Evolutionary conservation across 73 alveolate genomes (phyloP).

Genomic region (Effrenium voratum): DNA sequence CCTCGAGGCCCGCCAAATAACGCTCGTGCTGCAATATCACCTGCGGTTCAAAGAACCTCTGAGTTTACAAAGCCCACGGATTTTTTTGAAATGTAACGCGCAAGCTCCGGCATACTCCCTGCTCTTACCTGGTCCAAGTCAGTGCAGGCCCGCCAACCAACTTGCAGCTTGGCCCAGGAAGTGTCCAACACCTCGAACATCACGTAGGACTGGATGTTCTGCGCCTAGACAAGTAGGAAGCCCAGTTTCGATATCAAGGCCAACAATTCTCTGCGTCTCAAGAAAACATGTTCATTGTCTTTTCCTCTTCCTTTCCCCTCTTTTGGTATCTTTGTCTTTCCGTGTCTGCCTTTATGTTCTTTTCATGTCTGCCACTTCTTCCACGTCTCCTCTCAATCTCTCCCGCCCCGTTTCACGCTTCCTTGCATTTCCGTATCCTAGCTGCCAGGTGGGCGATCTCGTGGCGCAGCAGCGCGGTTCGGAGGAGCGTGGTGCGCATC

Average conservation of each 20-base stretch:
- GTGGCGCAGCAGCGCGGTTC: slow-evolving; percentile 96
- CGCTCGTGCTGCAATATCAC: slow-evolving; percentile 84
- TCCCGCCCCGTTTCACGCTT: not conserved
- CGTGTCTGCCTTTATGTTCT: not conserved
- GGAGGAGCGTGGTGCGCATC: slow-evolving; percentile 96
- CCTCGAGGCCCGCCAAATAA: slow-evolving; percentile 57
- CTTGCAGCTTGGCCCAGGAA: slow-evolving; percentile 97
- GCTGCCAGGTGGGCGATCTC: slow-evolving; percentile 96
- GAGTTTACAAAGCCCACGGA: not conserved
- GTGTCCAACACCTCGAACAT: slow-evolving; percentile 98
- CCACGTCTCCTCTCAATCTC: not conserved
- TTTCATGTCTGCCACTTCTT: not conserved
- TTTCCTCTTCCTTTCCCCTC: not conserved
- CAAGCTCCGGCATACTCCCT: not conserved
- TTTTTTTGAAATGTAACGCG: not conserved
- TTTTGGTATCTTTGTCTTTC: not conserved
- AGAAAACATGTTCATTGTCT: no score
- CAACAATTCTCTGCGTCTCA: not conserved
- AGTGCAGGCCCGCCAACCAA: slow-evolving; percentile 96
- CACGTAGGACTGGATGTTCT: slow-evolving; percentile 96
- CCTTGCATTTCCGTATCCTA: not conserved
- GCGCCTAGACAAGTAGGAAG: not conserved
- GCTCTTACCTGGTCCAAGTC: slow-evolving; percentile 96
- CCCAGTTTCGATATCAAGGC: not conserved
- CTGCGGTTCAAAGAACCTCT: not conserved